Conservation (phyloP, 2,329 filamentous ascomycete species). For the Fusarium praegraminearum region DNA sequence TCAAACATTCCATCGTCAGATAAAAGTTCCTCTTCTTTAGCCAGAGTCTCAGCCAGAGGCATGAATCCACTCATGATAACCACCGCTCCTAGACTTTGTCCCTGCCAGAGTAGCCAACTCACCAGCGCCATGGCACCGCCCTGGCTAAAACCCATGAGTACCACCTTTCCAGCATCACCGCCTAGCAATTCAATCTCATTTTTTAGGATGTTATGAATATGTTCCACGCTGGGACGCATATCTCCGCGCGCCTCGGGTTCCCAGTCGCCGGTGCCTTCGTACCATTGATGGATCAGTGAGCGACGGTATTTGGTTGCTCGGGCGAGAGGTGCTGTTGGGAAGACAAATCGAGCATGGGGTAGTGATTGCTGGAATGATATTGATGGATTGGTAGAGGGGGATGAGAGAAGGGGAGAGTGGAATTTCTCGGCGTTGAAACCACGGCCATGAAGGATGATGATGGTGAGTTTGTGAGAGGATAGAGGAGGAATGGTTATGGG, state of each 20-base stretch:
- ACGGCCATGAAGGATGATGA: slow-evolving; percentile 64
- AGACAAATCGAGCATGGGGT: slow-evolving; percentile 61
- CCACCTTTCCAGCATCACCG: slow-evolving; percentile 54
- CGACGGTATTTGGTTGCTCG: slow-evolving; percentile 51
- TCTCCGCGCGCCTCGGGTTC: slow-evolving; percentile 49
- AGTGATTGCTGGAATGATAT: slow-evolving; percentile 52
- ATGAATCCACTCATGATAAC: slow-evolving; percentile 62
- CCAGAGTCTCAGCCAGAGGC: slow-evolving; percentile 54
- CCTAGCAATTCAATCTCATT: slow-evolving; percentile 52
- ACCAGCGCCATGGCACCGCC: slow-evolving; percentile 63
- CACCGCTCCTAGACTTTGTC: slow-evolving; percentile 52
- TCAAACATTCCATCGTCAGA: slow-evolving; percentile 42
- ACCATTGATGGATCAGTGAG: slow-evolving; percentile 53
- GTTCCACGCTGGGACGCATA: slow-evolving; percentile 57
- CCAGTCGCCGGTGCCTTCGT: slow-evolving; percentile 54
- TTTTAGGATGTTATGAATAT: slow-evolving; percentile 55
- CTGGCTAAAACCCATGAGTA: slow-evolving; percentile 66
- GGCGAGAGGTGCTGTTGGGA: slow-evolving; percentile 60
- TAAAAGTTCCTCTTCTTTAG: background rate
- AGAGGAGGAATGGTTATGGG: slow-evolving; percentile 42
- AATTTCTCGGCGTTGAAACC: slow-evolving; percentile 59
- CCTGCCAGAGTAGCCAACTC: slow-evolving; percentile 59
- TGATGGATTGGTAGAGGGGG: slow-evolving; percentile 2
- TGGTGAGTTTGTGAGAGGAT: slow-evolving; percentile 55
- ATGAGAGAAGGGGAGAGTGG: slow-evolving; percentile 53